phyloP scores from a whole-genome alignment of 345 rosid species.

The Viola odorata region DNA sequence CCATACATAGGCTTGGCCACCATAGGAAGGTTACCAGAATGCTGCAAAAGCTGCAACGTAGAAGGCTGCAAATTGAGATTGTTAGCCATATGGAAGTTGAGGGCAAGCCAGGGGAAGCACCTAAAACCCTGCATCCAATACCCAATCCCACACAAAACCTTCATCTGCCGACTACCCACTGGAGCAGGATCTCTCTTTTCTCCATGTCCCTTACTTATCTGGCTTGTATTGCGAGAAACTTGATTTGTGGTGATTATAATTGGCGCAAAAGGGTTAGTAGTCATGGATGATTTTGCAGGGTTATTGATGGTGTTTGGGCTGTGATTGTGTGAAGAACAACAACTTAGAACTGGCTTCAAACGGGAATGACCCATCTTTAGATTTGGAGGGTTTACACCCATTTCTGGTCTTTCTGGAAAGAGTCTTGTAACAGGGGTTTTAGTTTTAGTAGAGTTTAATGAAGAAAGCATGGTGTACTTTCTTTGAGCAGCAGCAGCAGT shows the following conservation, averaged over 20 bases:
- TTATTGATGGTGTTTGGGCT: slow-evolving; percentile 19
- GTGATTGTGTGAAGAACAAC: slow-evolving; percentile 7
- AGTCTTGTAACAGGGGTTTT: slow-evolving; percentile 8
- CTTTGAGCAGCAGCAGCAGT: not conserved
- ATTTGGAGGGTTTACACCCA: not conserved
- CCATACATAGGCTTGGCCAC: slow-evolving; percentile 88
- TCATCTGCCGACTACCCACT: slow-evolving; percentile 47
- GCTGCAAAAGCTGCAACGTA: slow-evolving; percentile 76
- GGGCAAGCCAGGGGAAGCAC: slow-evolving; percentile 93
- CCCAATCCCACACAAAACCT: slow-evolving; percentile 70
- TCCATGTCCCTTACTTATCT: slow-evolving; percentile 17
- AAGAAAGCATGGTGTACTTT: slow-evolving; percentile 7
- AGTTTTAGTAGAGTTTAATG: slow-evolving; percentile 4
- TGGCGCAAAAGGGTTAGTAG: slow-evolving; percentile 22
- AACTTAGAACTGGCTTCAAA: slow-evolving; percentile 8
- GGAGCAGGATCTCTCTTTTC: slow-evolving; percentile 29
- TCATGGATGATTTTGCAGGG: slow-evolving; percentile 16
- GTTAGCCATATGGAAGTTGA: slow-evolving; percentile 78
- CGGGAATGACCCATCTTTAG: not conserved
- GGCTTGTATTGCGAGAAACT: slow-evolving; percentile 28
- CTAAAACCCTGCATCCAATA: slow-evolving; percentile 87
- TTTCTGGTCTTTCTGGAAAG: slow-evolving; percentile 10
- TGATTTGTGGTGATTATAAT: slow-evolving; percentile 23
- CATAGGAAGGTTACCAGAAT: slow-evolving; percentile 78
- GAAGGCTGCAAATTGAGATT: slow-evolving; percentile 66